Evolutionary conservation across 2,329 filamentous ascomycete genomes (phyloP).

Genomic region (Ophiostoma himal-ulmi): DNA sequence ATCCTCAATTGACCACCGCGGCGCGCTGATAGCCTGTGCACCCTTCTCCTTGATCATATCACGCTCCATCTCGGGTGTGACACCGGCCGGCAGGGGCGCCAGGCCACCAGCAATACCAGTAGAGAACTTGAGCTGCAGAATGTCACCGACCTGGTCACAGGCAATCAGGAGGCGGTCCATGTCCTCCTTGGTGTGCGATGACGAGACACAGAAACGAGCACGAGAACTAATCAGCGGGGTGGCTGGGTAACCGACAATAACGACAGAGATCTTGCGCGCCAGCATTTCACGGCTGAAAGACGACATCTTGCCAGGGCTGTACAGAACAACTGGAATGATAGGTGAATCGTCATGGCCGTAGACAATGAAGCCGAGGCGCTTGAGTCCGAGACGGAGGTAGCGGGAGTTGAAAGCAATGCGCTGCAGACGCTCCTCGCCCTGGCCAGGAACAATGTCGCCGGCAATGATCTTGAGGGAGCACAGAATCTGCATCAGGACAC

Average conservation of each 20-base stretch:
- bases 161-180: slow-evolving; percentile 82
- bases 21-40: slow-evolving; percentile 65
- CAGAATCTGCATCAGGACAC: slow-evolving; percentile 85
- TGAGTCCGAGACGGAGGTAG: slow-evolving; percentile 94
- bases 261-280: slow-evolving; percentile 92
- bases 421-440: slow-evolving; percentile 92
- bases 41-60: slow-evolving; percentile 58
- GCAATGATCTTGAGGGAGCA: slow-evolving; percentile 81
- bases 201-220: slow-evolving; percentile 90
- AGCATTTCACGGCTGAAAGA: slow-evolving; percentile 99
- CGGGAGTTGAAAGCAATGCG: slow-evolving; percentile 96
- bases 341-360: slow-evolving; percentile 97
- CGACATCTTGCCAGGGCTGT: slow-evolving; percentile 98
- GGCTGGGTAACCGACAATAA: slow-evolving; percentile 94
- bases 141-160: slow-evolving; percentile 87
- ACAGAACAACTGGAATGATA: slow-evolving; percentile 89
- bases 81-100: slow-evolving; percentile 65
- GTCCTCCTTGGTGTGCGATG: slow-evolving; percentile 97
- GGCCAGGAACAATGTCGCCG: slow-evolving; percentile 79
- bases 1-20: slow-evolving; percentile 79
- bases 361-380: slow-evolving; percentile 92
- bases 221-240: slow-evolving; percentile 93
- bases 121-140: slow-evolving; percentile 95
- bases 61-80: slow-evolving; percentile 65
- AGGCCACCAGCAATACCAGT: slow-evolving; percentile 87